Evolutionary conservation across 208 protist species (phyloP), one percentile per base, ranked within the genome.

Genomic region (Leishmania tarentolae): DNA sequence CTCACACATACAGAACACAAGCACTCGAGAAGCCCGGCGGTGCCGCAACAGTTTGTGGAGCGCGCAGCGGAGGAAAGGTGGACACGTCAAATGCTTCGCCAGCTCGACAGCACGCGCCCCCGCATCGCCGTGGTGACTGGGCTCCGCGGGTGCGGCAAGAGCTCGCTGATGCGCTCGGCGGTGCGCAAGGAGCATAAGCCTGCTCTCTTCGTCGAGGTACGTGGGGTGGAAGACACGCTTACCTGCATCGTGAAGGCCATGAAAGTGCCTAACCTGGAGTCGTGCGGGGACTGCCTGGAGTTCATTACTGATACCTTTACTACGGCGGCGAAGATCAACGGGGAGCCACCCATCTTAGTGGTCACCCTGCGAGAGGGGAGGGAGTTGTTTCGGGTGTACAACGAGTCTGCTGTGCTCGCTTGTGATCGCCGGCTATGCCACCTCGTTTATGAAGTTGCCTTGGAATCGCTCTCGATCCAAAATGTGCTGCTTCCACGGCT

Each of bases 301-400:
- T 96, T 96, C 81, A 94, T 96, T 69, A 86, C 86, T 0, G 93
- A 97, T 56, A 90, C 90, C 3, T 95, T 93, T 69, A 88, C 86
- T 24, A 85, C 86, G 68, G 90, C 90, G 17, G 90, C 83, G 31
- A 89, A 90, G 68, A 94, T 92, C 83, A 86, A 94, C 81, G 92
- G 93, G 19, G 86, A 92, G 79, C 84, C 91, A 21, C 94, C 92
- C 15, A 87, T 95, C 4, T 70, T 97, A 17, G 92, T 95, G n/a
- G 56, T 97, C 21, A 95, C 88, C 50, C 88, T 97, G 66, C 92
- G 92, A 37, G 92, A 96, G 31, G 92, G 92, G 52, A 93, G 86
- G 76, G 87, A 85, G 61, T 79, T 96, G 42, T 74, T 83, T 19
- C 92, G 91, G 15, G 88, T 95, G 53, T 97, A 97, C 88, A 94